Evolutionary conservation across 192 early-diverging fungal species (phyloP), one percentile per base, ranked within the genome.

Genomic region (Phlyctochytrium bullatum): DNA sequence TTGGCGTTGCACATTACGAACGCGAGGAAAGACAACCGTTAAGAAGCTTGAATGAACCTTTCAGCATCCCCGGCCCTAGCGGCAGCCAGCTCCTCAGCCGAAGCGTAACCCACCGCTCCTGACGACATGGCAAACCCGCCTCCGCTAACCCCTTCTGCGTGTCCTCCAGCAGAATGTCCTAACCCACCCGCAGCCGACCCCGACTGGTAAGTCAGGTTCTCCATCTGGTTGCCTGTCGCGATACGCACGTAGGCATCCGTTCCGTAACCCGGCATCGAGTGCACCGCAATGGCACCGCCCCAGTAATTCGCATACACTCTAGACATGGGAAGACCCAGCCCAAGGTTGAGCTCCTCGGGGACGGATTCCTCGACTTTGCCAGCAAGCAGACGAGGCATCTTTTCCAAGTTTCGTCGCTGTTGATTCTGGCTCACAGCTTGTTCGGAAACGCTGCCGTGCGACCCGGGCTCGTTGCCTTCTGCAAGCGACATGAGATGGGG

Each of bases 281-380:
- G 82, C 4, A 96, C 76, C 24, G 84, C 85, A 32, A 98, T 80
- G 25, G 82, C 83, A 3, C 96, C 96, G 24, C 93, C 93, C 96
- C 94, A 98, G 71, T 97, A 98, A 72, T 94, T 90, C 1, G 92
- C 90, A 78, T 96, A 98, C 27, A 95, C 89, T 54, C 88, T 80
- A 53, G 89, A 90, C 89, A 98, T 90, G 0, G 93, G 90, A 73
- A 96, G 73, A 0, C 96, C 96, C 59, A 96, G 88, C n/a, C 96
- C 96, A 56, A 95, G 71, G 40, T 78, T 56, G 63, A 71, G 64
- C 36, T 51, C 61, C 34, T 71, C 62, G 29, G 67, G 62, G 35
- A 66, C 73, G 32, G 81, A 65, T 68, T 94, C 91, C 62, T 85
- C 81, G 24, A 93, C 80, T 3, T 85, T 92, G 0, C 85, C 92